phyloP scores from a whole-genome alignment of 495 filamentous ascomycete genomes.

The Xylaria intraflava region DNA sequence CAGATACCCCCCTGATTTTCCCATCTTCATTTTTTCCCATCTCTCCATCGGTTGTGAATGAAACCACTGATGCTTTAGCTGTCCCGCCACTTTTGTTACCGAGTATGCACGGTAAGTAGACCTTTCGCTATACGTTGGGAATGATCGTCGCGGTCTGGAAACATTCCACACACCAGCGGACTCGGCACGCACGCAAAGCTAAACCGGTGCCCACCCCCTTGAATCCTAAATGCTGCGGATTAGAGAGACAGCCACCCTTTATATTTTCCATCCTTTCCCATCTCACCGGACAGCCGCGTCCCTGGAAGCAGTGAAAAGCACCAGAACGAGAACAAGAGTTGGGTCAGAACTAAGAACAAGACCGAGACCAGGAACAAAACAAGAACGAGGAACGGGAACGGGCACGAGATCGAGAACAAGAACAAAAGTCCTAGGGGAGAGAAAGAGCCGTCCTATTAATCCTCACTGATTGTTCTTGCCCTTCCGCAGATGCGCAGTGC shows the following conservation, averaged over 20 bases:
- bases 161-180: conserved; percentile 11
- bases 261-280: conserved; percentile 4
- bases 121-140: neutral
- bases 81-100: neutral
- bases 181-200: conserved; percentile 12
- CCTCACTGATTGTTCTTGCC: neutral
- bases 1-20: conserved; percentile 1
- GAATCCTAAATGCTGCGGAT: neutral
- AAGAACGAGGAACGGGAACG: neutral
- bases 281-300: neutral
- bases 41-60: neutral
- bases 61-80: neutral
- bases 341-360: neutral
- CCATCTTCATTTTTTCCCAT: conserved; percentile 9
- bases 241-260: conserved; percentile 1
- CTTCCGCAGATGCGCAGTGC: neutral
- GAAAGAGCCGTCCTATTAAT: conserved; percentile 1
- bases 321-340: neutral
- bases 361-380: neutral
- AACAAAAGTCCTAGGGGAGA: neutral
- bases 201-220: conserved; percentile 7
- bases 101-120: neutral
- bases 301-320: neutral
- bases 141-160: conserved; percentile 16
- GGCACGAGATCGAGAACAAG: neutral